Conservation (phyloP, 1,284 basidiomycete genomes). For the Tilletiopsis washingtonensis region DNA sequence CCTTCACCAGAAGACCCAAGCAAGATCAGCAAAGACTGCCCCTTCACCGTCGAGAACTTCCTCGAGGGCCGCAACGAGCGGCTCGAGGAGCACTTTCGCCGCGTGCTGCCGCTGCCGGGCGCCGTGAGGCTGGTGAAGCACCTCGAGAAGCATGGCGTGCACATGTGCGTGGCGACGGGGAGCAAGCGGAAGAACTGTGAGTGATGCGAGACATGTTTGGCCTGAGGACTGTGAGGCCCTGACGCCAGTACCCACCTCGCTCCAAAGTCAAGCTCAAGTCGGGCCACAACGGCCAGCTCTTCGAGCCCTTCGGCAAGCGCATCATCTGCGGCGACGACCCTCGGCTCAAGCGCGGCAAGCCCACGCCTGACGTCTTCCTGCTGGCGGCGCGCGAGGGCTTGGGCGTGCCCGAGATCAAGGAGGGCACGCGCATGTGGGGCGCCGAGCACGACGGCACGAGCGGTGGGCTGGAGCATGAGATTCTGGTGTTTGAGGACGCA, state of each 20-base stretch:
- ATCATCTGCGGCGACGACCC: constrained; percentile 44
- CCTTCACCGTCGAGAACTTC: constrained; percentile 41
- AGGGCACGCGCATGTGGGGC: constrained; percentile 23
- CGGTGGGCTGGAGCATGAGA: constrained; percentile 29
- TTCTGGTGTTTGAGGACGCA: constrained; percentile 48
- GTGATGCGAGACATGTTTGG: background rate
- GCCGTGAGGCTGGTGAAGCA: constrained; percentile 41
- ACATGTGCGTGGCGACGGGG: constrained; percentile 46
- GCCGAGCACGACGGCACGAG: constrained; percentile 22
- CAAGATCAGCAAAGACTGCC: constrained; percentile 30
- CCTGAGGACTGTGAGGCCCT: background rate
- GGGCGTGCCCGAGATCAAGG: constrained; percentile 13
- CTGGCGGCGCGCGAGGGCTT: constrained; percentile 41
- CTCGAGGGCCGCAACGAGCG: constrained; percentile 34
- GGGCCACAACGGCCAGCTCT: constrained; percentile 24
- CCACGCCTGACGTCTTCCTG: constrained; percentile 45
- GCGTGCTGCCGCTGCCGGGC: constrained; percentile 44
- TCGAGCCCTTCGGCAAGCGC: constrained; percentile 30
- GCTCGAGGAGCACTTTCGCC: constrained; percentile 34
- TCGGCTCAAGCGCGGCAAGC: constrained; percentile 39
- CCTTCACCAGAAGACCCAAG: constrained; percentile 17
- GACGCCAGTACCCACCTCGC: background rate
- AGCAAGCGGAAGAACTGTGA: constrained; percentile 40
- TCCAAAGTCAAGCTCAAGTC: constrained; percentile 36
- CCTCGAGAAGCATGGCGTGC: constrained; percentile 36